phyloP scores from a whole-genome alignment of 345 rosid genomes.

The Dovyalis caffra region DNA sequence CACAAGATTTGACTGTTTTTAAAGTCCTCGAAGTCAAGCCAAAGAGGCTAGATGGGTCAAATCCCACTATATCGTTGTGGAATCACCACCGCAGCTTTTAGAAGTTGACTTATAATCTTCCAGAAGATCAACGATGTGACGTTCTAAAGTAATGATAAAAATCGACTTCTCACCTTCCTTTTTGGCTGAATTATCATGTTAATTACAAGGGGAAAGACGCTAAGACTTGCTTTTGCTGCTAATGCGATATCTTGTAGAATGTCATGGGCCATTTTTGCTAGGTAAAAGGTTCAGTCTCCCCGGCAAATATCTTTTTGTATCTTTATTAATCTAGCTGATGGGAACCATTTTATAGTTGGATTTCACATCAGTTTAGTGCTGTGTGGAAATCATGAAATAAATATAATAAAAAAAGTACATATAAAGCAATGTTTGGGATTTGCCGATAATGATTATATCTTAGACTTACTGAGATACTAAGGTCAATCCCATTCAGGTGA shows the following conservation, averaged over 20 bases:
- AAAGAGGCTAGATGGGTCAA: too few species aligned
- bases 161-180: not conserved
- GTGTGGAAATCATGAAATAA: not conserved
- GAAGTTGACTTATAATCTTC: slow-evolving; percentile 51
- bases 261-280: not conserved
- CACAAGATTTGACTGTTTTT: not conserved
- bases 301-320: too few species aligned
- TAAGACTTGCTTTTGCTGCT: too few species aligned
- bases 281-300: not conserved
- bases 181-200: too few species aligned
- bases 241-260: too few species aligned
- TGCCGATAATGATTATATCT: not conserved
- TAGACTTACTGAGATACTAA: not conserved
- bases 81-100: slow-evolving; percentile 41
- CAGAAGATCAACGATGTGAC: slow-evolving; percentile 5
- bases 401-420: not conserved
- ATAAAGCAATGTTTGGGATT: not conserved
- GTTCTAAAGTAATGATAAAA: not conserved
- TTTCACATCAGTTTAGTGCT: not conserved
- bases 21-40: not conserved
- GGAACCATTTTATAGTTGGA: not conserved
- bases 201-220: too few species aligned
- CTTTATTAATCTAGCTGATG: not conserved
- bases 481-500: not conserved
- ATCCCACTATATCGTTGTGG: slow-evolving; percentile 28